A percentile compares a stretch with the other conserved stretches of the same genome.
Conservation (phyloP, 1,284 basidiomycete species). For the Thecaphora frezii region DNA sequence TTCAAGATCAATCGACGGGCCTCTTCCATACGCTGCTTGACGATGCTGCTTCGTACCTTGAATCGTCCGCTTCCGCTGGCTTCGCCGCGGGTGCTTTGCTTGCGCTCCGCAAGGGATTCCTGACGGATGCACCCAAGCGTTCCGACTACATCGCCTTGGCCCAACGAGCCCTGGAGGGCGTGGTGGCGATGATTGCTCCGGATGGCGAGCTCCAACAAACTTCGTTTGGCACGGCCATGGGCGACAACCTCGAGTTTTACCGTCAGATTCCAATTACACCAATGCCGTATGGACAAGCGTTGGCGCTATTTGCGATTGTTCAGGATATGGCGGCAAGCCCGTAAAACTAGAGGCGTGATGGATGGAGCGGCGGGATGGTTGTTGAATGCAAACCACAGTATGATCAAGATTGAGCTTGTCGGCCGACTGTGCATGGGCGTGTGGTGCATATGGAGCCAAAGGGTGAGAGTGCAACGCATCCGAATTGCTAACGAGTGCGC, state of each 20-base stretch:
- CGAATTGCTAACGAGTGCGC: no score
- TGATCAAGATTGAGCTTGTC: no score
- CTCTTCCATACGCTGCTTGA: constrained; percentile 70
- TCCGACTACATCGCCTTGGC: constrained; percentile 63
- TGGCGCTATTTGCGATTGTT: constrained; percentile 62
- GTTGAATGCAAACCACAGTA: no score
- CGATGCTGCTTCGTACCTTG: constrained; percentile 67
- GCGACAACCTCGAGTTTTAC: constrained; percentile 67
- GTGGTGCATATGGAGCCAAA: no score
- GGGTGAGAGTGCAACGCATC: no score
- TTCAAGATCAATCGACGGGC: constrained; percentile 64
- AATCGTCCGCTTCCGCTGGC: constrained; percentile 68
- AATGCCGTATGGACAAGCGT: constrained; percentile 70
- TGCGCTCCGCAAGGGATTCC: constrained; percentile 64
- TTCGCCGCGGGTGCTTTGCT: constrained; percentile 69
- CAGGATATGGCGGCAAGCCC: constrained; percentile 45
- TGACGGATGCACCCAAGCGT: constrained; percentile 61
- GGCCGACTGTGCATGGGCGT: no score
- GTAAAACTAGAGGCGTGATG: no score
- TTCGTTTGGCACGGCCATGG: constrained; percentile 62
- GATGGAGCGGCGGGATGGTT: no score
- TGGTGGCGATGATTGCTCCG: constrained; percentile 65
- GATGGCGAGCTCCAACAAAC: constrained; percentile 66
- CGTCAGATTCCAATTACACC: constrained; percentile 68
- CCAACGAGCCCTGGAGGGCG: constrained; percentile 64